Conservation (phyloP, 768 basidiomycete genomes). For the Xerocomellus intermedius region DNA sequence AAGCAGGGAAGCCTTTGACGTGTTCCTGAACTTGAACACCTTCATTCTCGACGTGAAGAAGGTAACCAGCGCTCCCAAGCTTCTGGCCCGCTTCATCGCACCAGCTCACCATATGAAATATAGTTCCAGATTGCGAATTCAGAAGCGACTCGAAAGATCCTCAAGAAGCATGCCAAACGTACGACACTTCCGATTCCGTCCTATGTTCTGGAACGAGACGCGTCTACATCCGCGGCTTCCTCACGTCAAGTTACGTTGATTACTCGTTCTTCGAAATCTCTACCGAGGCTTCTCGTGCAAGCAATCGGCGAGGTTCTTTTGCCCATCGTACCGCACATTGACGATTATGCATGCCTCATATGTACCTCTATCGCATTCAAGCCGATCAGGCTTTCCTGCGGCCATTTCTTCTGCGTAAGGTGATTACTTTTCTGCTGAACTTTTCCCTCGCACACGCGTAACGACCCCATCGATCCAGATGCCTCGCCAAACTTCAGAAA, state of each 20-base stretch:
- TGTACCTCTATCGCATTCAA: constrained; percentile 92
- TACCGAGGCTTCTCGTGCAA: constrained; percentile 71
- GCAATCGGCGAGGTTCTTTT: constrained; percentile 80
- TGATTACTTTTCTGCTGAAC: constrained; percentile 19
- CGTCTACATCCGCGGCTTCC: constrained; percentile 9
- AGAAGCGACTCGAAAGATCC: constrained; percentile 88
- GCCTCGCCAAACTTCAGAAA: constrained; percentile 91
- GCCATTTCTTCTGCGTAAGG: constrained; percentile 76
- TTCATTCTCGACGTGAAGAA: constrained; percentile 81
- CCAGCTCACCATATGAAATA: neutral
- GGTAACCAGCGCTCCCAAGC: constrained; percentile 35
- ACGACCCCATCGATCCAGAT: constrained; percentile 34
- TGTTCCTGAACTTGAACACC: constrained; percentile 74
- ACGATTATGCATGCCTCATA: constrained; percentile 86
- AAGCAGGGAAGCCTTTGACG: constrained; percentile 58
- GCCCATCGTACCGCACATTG: constrained; percentile 74
- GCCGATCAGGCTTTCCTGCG: constrained; percentile 78
- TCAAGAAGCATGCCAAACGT: constrained; percentile 92
- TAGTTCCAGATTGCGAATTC: constrained; percentile 82
- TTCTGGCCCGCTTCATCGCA: neutral
- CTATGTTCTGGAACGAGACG: constrained; percentile 22
- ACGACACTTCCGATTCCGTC: constrained; percentile 72
- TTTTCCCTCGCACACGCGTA: neutral
- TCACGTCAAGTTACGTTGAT: constrained; percentile 33
- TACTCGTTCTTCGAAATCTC: constrained; percentile 34